Base-by-base conservation (phyloP, 2,329 filamentous ascomycete species). In the Aspergillus sp. region DNA sequence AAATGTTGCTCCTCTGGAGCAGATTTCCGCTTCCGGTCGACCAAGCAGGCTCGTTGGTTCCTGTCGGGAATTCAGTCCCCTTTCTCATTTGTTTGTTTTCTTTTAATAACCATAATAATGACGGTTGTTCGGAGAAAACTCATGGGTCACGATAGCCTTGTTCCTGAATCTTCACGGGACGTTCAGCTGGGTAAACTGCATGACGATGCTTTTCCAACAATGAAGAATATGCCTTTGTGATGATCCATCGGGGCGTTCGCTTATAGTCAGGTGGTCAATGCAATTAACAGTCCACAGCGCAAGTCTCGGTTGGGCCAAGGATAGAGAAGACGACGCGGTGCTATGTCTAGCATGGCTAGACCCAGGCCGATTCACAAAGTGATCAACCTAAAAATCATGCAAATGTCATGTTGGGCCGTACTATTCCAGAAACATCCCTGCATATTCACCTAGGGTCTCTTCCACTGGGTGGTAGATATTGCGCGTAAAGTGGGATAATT, bases 401-500 rank as follows among this genome's bases (percentile, higher is more conserved):
- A n/a, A 11, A 42, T 19, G 8, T 22, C 19, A 19, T n/a, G 19
- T 22, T n/a, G 19, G 17, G 13, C 19, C 40, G 19, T 22, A 19
- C 40, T 42, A 42, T 42, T 19, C 40, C 40, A 42, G 40, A 48
- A 36, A 45, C 33, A 40, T 20, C 33, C 35, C 20, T 47, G 26
- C 30, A 47, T 38, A 22, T 38, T 22, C 32, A 19, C 40, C 11
- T 42, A 17, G 11, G 11, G n/a, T 19, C 20, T 38, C 19, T 14
- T 40, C n/a, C 22, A 45, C 30, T 5, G 32, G 17, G 11, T 19
- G 47, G 22, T 16, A 22, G 20, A 40, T 20, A 36, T 42, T 42
- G 19, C 40, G 40, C 19, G 42, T 54, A 45, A 45, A 33, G 35
- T 16, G 14, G 30, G 51, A 55, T 59, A 61, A 61, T 56, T 53